These are phyloP conservation scores for Margaritispora aquatica DNA, from an alignment of 495 filamentous ascomycete genomes.

Conservation along the genomic window DNA sequence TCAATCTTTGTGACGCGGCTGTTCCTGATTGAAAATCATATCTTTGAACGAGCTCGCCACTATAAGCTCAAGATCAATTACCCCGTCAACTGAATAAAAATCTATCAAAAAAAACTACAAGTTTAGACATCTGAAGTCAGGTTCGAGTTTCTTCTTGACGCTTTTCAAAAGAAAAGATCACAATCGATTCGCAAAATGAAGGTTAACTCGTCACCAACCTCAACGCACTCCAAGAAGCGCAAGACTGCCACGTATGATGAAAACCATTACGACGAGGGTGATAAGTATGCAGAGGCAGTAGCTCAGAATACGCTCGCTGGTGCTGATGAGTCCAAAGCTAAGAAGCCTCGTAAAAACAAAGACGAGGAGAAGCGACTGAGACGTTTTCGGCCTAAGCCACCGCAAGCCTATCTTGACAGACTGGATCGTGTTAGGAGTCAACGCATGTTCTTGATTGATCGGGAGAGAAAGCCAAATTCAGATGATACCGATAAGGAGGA, in stretches of 20 bases:
- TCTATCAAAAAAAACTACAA: too few species aligned
- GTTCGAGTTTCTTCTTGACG: too few species aligned
- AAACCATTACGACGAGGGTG: not conserved
- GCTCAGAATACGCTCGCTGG: conserved; percentile 9
- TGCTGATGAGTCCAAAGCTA: not conserved
- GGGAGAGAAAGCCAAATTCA: conserved; percentile 8
- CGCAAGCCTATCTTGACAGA: conserved; percentile 13
- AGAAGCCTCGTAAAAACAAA: conserved; percentile 6
- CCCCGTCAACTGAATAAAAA: too few species aligned
- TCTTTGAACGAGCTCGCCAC: too few species aligned
- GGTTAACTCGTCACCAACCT: too few species aligned
- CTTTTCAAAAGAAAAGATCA: too few species aligned
- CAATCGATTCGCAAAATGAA: too few species aligned
- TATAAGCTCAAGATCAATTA: too few species aligned
- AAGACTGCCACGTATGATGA: not conserved
- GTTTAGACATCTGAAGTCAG: too few species aligned
- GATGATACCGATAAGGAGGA: conserved; percentile 27
- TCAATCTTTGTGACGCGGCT: too few species aligned
- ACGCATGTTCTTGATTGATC: conserved; percentile 23
- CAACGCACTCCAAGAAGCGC: conserved; percentile 11
- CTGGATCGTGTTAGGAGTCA: conserved; percentile 17
- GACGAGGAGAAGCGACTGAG: conserved; percentile 17
- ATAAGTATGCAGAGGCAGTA: not conserved
- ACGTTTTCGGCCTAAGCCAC: conserved; percentile 10
- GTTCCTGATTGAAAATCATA: too few species aligned